Base-by-base conservation (phyloP, 371 early-diverging fungal genomes). In the Polyrhizophydium stewartii region DNA sequence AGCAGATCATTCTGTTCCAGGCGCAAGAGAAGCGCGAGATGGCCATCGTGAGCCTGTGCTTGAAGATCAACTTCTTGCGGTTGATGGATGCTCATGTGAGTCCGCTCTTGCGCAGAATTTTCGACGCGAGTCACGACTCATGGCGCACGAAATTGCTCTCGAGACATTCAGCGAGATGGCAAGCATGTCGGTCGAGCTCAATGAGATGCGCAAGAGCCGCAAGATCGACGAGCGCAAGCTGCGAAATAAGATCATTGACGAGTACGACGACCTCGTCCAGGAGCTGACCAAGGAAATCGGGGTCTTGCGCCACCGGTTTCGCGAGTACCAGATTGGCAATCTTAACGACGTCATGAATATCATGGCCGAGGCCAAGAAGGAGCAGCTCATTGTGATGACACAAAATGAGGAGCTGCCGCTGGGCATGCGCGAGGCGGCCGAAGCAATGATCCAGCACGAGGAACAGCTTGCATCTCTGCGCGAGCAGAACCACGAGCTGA, bases 201-300 rank as follows among this genome's bases (percentile, higher is more conserved):
- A 67, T 38, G 79, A 81, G 30, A 64, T 81, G 9, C 58, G 72
- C 17, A 81, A 77, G 56, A 56, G 68, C 1, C 66, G 77, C 19
- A 61, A 71, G 16, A 56, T 72, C 7, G 82, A 83, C 19, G 84
- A 81, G 59, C 69, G 69, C 25, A 67, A 73, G 46, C 58, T 83
- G 37, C 67, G 81, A 0, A 60, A 66, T 33, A 62, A 69, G 25
- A 76, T 83, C 17, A 61, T 77, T 6, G 74, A 79, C 27, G 84
- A 81, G 59, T 83, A 83, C 56, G 80, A 81, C 40, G 78, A 78
- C 46, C 65, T 83, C 32, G 78, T 83, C 2, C 56, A 62, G 27
- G 82, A 83, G 60, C 71, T 83, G 1, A 76, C 78, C 17, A 57
- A 64, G 50, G 82, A 83, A 53, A 75, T 79, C 59, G 71, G 77